Evolutionary conservation across 495 filamentous ascomycete species (phyloP).

Genomic region (Thermochaetoides thermophila): DNA sequence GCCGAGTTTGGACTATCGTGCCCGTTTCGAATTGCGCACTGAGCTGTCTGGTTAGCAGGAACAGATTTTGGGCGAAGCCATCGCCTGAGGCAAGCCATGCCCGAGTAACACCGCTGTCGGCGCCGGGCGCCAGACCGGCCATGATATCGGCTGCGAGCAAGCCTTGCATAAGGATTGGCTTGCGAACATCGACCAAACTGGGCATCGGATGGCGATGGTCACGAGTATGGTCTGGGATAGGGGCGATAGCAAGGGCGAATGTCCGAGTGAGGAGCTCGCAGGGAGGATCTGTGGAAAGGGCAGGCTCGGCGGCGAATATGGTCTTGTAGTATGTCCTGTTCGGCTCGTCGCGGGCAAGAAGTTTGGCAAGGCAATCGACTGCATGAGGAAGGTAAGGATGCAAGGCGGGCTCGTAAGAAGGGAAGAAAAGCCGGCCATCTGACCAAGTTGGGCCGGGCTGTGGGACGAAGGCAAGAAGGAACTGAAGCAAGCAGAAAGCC

Average conservation of each 20-base stretch:
- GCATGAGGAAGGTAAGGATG: constrained; percentile 85
- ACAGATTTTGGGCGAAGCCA: constrained; percentile 68
- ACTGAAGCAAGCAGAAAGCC: constrained; percentile 70
- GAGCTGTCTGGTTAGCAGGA: constrained; percentile 54
- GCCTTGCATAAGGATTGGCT: constrained; percentile 78
- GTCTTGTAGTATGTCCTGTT: constrained; percentile 70
- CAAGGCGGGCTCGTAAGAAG: constrained; percentile 59
- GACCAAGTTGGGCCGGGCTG: constrained; percentile 41
- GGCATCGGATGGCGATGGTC: constrained; percentile 34
- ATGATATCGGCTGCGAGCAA: constrained; percentile 85
- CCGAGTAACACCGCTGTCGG: constrained; percentile 56
- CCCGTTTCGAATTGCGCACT: constrained; percentile 40
- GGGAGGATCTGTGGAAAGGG: constrained; percentile 33
- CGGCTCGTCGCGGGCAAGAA: constrained; percentile 85
- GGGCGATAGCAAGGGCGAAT: constrained; percentile 76
- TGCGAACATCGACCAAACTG: constrained; percentile 61
- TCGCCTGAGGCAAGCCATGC: constrained; percentile 75
- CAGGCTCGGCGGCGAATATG: constrained; percentile 61
- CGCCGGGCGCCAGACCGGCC: constrained; percentile 53
- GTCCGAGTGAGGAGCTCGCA: constrained; percentile 77
- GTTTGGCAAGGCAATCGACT: constrained; percentile 78
- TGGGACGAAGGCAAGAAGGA: constrained; percentile 82
- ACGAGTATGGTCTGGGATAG: constrained; percentile 51
- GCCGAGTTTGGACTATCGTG: no score
- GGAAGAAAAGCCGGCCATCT: constrained; percentile 52